Conservation (phyloP, 495 filamentous ascomycete species). For the Jackrogersella multiformis region DNA sequence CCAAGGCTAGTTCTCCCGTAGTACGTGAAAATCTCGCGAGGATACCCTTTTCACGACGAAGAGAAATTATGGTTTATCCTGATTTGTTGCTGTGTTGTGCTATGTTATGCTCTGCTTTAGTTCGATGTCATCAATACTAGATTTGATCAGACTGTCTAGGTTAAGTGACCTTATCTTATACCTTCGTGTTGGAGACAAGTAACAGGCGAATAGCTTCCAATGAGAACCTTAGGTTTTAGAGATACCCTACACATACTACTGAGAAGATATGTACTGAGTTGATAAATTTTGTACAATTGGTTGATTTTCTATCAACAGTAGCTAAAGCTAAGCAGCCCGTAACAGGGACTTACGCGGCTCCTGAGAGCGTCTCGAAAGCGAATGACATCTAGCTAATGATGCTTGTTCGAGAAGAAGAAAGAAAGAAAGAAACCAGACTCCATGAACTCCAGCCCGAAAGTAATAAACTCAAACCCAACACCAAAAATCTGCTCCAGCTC, state of each 20-base stretch:
- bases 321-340: not conserved
- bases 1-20: slow-evolving; percentile 23
- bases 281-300: slow-evolving; percentile 1
- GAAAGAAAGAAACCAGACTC: not conserved
- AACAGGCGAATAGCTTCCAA: not conserved
- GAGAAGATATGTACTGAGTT: not conserved
- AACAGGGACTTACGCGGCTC: slow-evolving; percentile 7
- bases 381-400: not conserved
- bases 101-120: not conserved
- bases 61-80: not conserved
- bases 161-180: no score
- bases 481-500: not conserved
- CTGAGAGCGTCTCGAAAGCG: not conserved
- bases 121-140: not conserved
- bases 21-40: slow-evolving; percentile 14
- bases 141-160: no score
- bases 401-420: not conserved
- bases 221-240: not conserved
- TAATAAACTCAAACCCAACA: not conserved
- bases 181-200: not conserved
- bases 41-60: slow-evolving; percentile 2
- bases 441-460: slow-evolving; percentile 1
- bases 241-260: not conserved
- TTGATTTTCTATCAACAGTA: slow-evolving; percentile 22
- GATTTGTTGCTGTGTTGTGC: not conserved